Percentiles rank a stretch among this genome's conserved stretches.
These are phyloP conservation scores for Curvularia sp. DNA, from an alignment of 2,329 filamentous ascomycete species.

Conservation along the genomic window DNA sequence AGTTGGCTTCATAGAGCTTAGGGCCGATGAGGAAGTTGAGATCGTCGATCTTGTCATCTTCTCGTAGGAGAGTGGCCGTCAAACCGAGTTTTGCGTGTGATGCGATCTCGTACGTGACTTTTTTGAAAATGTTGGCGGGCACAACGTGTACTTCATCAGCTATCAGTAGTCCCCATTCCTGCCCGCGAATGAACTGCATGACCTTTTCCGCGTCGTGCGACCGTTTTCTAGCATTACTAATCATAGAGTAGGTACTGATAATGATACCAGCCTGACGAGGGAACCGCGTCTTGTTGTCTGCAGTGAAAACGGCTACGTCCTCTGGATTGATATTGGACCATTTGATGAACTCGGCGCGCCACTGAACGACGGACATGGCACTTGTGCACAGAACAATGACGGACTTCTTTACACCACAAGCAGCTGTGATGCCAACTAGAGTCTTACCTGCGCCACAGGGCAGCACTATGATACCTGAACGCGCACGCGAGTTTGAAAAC, in stretches of 20 bases:
- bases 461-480: conserved; percentile 95
- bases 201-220: conserved; percentile 95
- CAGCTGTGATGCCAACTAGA: conserved; percentile 95
- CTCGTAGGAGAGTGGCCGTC: conserved; percentile 90
- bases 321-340: conserved; percentile 98
- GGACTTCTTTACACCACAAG: conserved; percentile 97
- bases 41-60: conserved; percentile 98
- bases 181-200: conserved; percentile 88
- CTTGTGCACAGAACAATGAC: conserved; percentile 95
- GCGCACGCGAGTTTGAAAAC: conserved; percentile 97
- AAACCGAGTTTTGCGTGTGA: conserved; percentile 94
- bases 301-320: conserved; percentile 94
- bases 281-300: conserved; percentile 87
- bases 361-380: conserved; percentile 97
- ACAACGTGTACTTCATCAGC: conserved; percentile 98
- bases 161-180: conserved; percentile 98
- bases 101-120: conserved; percentile 90
- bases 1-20: conserved; percentile 97
- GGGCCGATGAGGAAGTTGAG: conserved; percentile 97
- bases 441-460: conserved; percentile 98
- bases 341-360: conserved; percentile 94
- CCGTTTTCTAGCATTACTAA: conserved; percentile 86
- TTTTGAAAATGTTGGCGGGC: conserved; percentile 93
- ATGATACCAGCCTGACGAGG: conserved; percentile 92
- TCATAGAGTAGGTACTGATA: conserved; percentile 98